Conservation (phyloP, 129 eudicot species). For the Pittosporum tobira region DNA sequence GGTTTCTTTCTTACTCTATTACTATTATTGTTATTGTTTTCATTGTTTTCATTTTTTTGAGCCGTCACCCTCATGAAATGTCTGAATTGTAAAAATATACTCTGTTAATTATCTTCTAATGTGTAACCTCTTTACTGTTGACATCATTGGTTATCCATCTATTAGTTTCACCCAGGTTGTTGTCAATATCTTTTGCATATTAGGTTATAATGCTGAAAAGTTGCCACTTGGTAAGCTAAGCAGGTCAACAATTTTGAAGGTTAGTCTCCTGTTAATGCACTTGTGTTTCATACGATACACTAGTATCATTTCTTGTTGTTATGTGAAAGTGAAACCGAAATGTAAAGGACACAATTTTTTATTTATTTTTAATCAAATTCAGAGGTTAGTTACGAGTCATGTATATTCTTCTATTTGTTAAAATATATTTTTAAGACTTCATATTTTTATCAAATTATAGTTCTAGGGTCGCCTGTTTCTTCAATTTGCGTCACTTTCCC, state of each 20-base stretch:
- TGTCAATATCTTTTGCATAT: neutral
- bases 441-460: too few relatives aligned
- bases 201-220: constrained; percentile 97
- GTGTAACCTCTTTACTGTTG: neutral
- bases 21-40: neutral
- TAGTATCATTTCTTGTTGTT: neutral
- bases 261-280: constrained; percentile 15
- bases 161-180: neutral
- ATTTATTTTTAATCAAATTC: neutral
- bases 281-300: neutral
- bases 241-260: constrained; percentile 83
- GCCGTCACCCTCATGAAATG: neutral
- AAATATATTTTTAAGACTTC: too few relatives aligned
- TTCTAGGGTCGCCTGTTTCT: too few relatives aligned
- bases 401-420: too few relatives aligned
- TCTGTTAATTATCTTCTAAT: neutral
- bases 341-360: neutral
- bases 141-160: neutral
- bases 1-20: constrained; percentile 35
- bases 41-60: neutral
- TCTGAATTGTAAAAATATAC: neutral
- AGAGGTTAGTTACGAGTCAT: neutral
- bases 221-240: constrained; percentile 93
- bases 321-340: neutral
- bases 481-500: too few relatives aligned